Conservation (phyloP, 352 stramenopile genomes). For the Globisporangium carolinianum region DNA sequence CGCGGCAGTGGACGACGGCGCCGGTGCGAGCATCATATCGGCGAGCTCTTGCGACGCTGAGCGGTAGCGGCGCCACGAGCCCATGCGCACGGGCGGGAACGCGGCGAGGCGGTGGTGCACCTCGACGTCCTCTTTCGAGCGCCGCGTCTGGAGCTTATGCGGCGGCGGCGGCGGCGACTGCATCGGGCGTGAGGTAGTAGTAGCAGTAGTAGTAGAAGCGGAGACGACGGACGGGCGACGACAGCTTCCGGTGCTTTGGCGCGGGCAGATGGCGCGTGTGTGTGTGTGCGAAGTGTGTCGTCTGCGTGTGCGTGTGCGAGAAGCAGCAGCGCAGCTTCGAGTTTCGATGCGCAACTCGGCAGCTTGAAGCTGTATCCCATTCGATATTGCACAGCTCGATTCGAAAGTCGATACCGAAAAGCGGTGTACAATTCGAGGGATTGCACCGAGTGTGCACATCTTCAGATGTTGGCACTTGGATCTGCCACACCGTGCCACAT, state of each 20-base stretch:
- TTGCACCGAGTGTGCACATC: too few relatives aligned
- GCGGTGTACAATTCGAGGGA: too few relatives aligned
- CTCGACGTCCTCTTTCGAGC: slow-evolving; percentile 15
- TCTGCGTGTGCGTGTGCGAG: too few relatives aligned
- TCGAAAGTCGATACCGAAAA: too few relatives aligned
- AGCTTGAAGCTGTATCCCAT: neutral
- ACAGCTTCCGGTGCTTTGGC: neutral
- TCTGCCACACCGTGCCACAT: too few relatives aligned
- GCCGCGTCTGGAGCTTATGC: neutral
- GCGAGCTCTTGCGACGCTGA: slow-evolving; percentile 61
- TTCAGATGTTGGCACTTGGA: too few relatives aligned
- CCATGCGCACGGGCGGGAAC: slow-evolving; percentile 54
- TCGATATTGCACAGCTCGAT: too few relatives aligned
- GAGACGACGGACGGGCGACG: neutral
- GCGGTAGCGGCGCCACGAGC: slow-evolving; percentile 56
- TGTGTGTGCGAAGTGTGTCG: neutral
- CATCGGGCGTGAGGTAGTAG: neutral
- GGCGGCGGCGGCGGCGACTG: neutral
- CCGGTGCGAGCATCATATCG: slow-evolving; percentile 36
- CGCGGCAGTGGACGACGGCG: slow-evolving; percentile 23
- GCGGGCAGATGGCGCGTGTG: neutral
- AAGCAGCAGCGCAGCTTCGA: neutral
- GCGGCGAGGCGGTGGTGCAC: slow-evolving; percentile 29
- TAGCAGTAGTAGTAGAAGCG: neutral
- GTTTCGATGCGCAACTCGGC: neutral